Base-by-base conservation (phyloP, 352 stramenopile genomes). In the Globisporangium echinulatum region DNA sequence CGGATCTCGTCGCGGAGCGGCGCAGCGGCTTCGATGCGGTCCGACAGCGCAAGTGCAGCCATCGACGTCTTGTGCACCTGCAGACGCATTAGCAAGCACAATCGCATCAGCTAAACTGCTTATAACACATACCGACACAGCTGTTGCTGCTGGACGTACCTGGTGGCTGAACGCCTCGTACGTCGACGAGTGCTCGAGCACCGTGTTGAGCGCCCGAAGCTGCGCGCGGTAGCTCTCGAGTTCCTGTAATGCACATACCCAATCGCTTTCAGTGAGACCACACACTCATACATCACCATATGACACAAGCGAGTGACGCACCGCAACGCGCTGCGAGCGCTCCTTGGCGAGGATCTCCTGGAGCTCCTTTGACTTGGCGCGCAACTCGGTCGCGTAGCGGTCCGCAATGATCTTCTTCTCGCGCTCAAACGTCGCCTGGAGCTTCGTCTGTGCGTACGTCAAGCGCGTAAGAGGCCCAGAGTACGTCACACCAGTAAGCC, bases 81-180 rank as follows among this genome's bases (percentile, higher is more conserved):
- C 10, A 48, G 13, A 54, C 49, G 10, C 10, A 4, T 17, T 48
- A 17, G 10, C 10, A 17, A 17, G 5, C 11, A 48, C 11, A 43
- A 14, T 17, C 17, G 1, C 25, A 33, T 33, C 25, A 33, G 25
- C 25, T 2, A 33, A 33, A 33, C 2, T 33, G 25, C 25, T 33
- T 33, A 33, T 2, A 33, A 33, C 25, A 33, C 25, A 33, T 33
- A 33, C 25, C 25, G 25, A 33, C 25, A 33, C 25, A 33, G 43
- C 43, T 5, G 19, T 5, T 17, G 11, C 25, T 33, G 25, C 2
- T 3, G 11, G 11, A 4, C 48, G 19, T 36, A 54, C 49, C 50
- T 89, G 79, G 70, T 92, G 82, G 69, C 82, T 94, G 62, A 94
- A 90, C 15, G 82, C 76, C 60, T 94, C 80, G 67, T 94, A 92